phyloP scores from a whole-genome alignment of 2,329 filamentous ascomycete genomes.

The Apiospora pterosperma region DNA sequence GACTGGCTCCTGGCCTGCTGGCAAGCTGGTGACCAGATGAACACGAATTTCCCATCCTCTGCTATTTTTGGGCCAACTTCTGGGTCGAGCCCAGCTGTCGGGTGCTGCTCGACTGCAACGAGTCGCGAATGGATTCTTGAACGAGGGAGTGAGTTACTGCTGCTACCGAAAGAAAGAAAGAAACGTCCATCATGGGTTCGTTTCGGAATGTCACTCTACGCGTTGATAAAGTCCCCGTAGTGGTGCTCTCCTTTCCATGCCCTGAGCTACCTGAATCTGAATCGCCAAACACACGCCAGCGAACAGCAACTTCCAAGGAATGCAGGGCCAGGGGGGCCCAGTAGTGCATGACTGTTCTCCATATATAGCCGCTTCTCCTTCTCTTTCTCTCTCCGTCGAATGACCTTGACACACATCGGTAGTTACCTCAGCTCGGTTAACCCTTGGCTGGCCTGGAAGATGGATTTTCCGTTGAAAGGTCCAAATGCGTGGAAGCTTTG shows the following conservation, averaged over 20 bases:
- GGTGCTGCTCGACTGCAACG: not conserved
- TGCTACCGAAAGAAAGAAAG: too few species aligned
- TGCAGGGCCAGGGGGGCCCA: not conserved
- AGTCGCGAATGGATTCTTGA: not conserved
- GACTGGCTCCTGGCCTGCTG: not conserved
- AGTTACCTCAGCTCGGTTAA: too few species aligned
- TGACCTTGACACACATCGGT: not conserved
- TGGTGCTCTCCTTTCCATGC: too few species aligned
- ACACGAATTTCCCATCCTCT: not conserved
- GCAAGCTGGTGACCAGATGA: not conserved
- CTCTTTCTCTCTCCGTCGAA: not conserved
- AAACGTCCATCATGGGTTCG: too few species aligned
- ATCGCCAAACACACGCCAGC: too few species aligned
- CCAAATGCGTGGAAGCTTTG: not conserved
- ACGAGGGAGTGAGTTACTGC: too few species aligned
- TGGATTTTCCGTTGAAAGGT: not conserved
- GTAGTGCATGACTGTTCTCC: not conserved
- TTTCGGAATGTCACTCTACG: too few species aligned
- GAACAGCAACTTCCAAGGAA: not conserved
- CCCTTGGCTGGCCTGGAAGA: not conserved
- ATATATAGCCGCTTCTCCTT: constrained; percentile 1
- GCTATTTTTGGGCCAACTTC: not conserved
- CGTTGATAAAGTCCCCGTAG: too few species aligned
- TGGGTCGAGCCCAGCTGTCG: not conserved
- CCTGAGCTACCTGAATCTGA: too few species aligned